Evolutionary conservation across 1,284 basidiomycete species (phyloP).

Genomic region (Ustilago lituana): DNA sequence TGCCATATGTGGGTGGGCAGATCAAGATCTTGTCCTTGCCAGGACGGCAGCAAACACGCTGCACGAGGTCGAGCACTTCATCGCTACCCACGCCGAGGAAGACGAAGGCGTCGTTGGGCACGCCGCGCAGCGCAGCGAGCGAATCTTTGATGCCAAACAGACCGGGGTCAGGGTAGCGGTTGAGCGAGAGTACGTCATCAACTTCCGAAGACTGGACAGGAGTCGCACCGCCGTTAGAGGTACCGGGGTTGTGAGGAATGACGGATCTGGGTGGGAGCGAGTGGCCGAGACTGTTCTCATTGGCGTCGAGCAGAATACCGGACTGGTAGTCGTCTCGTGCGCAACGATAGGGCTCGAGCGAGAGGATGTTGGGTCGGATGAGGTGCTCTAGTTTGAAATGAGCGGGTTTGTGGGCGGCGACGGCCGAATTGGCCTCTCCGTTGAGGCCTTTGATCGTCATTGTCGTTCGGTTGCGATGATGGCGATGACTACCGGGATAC

Average conservation of each 20-base stretch:
- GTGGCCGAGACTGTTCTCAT: constrained; percentile 93
- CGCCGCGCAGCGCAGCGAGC: constrained; percentile 74
- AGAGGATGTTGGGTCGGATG: constrained; percentile 91
- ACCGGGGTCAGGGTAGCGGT: constrained; percentile 87
- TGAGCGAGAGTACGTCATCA: constrained; percentile 71
- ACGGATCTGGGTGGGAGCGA: constrained; percentile 72
- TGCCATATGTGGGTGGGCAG: constrained; percentile 93
- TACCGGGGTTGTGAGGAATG: constrained; percentile 45
- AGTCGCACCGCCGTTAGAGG: constrained; percentile 17
- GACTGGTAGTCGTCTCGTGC: constrained; percentile 94
- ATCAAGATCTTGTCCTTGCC: constrained; percentile 76
- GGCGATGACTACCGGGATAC: too few relatives aligned
- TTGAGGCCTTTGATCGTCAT: constrained; percentile 55
- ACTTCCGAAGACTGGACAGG: constrained; percentile 20
- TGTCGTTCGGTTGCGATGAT: too few relatives aligned
- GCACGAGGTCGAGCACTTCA: constrained; percentile 94
- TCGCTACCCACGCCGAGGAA: constrained; percentile 97
- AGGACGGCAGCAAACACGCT: constrained; percentile 86
- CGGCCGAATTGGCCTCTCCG: constrained; percentile 21
- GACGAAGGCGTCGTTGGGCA: constrained; percentile 71
- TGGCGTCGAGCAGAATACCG: constrained; percentile 96
- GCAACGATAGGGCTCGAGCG: constrained; percentile 91
- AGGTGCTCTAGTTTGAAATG: constrained; percentile 69
- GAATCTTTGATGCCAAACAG: constrained; percentile 81
- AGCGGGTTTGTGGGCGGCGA: constrained; percentile 60